Conservation (phyloP, 2,329 filamentous ascomycete genomes). For the Escovopsis weberi region DNA sequence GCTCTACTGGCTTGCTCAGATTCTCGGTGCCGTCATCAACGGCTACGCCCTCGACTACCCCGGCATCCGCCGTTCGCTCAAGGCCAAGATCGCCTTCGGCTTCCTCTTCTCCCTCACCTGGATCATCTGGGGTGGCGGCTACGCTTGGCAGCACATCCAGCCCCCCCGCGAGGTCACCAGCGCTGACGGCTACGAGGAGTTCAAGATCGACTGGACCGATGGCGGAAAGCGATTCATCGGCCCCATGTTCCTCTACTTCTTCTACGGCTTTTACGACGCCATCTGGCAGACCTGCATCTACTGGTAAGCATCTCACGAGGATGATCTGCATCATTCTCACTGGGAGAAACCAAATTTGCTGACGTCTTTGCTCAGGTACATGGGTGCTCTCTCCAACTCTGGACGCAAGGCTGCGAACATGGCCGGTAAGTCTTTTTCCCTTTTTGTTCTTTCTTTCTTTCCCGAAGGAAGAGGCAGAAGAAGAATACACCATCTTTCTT, state of each 20-base stretch:
- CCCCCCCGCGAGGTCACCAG: conserved; percentile 28
- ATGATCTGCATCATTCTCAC: no score
- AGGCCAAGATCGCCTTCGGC: conserved; percentile 49
- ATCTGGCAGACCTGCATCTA: conserved; percentile 65
- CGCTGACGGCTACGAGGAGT: conserved; percentile 10
- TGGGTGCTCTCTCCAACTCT: conserved; percentile 88
- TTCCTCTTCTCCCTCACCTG: conserved; percentile 57
- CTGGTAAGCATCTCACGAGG: conserved; percentile 56
- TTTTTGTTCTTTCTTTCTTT: no score
- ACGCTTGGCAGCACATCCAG: conserved; percentile 56
- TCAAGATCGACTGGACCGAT: conserved; percentile 47
- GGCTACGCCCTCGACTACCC: conserved; percentile 46
- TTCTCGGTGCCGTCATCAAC: conserved; percentile 35
- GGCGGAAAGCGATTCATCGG: conserved; percentile 47
- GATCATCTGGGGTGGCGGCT: conserved; percentile 71
- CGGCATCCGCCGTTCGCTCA: conserved; percentile 60
- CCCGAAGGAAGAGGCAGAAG: no score
- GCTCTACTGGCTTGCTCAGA: conserved; percentile 42
- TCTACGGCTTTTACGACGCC: conserved; percentile 81
- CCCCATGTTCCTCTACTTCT: conserved; percentile 80
- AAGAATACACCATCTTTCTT: not conserved
- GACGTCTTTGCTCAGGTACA: conserved; percentile 68
- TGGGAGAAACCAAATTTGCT: no score
- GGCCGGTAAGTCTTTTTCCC: no score
- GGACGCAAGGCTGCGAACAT: conserved; percentile 81